These are phyloP conservation scores for Pseudocercospora musae DNA, from an alignment of 2,329 filamentous ascomycete species.

Conservation along the genomic window DNA sequence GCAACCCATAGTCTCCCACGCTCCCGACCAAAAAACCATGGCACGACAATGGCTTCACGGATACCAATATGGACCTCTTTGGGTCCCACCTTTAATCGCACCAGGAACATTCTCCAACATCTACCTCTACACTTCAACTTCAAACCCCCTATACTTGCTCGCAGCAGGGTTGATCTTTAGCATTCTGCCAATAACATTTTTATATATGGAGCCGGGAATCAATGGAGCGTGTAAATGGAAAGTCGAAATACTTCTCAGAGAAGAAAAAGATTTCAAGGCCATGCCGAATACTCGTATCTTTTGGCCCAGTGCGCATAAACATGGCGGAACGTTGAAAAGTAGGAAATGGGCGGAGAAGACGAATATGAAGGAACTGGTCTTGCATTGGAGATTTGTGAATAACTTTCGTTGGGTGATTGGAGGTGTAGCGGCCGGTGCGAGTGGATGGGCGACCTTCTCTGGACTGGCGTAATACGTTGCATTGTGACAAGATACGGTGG, in stretches of 20 bases:
- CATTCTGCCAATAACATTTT: constrained; percentile 39
- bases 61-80: constrained; percentile 37
- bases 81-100: constrained; percentile 38
- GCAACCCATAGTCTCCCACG: constrained; percentile 35
- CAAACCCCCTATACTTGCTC: constrained; percentile 24
- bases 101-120: constrained; percentile 35
- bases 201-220: constrained; percentile 40
- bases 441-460: constrained; percentile 27
- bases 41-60: constrained; percentile 42
- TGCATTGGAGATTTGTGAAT: constrained; percentile 29
- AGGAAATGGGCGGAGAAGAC: constrained; percentile 26
- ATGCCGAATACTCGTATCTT: constrained; percentile 25
- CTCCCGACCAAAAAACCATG: constrained; percentile 33
- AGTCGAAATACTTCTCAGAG: constrained; percentile 33
- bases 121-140: constrained; percentile 23
- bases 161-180: constrained; percentile 29
- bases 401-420: constrained; percentile 27
- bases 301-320: constrained; percentile 25
- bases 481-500: too few relatives aligned
- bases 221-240: constrained; percentile 42
- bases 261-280: constrained; percentile 14
- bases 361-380: constrained; percentile 28
- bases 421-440: constrained; percentile 21
- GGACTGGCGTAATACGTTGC: background rate
- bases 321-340: constrained; percentile 23